These are phyloP conservation scores for Zymoseptoria passerinii DNA, from an alignment of 2,329 filamentous ascomycete species.

Conservation along the genomic window DNA sequence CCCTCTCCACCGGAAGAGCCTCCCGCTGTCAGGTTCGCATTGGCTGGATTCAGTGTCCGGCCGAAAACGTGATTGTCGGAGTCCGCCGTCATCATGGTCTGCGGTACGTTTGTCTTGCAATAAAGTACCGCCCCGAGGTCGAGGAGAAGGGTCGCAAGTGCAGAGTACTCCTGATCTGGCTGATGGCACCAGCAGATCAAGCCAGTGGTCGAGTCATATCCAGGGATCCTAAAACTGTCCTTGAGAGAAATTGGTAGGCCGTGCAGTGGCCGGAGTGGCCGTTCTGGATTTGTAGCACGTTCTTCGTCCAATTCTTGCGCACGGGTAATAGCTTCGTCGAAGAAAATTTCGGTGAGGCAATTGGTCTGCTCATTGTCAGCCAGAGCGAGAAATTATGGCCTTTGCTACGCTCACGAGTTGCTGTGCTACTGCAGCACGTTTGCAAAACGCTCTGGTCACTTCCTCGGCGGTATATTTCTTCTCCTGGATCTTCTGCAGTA, in stretches of 20 bases:
- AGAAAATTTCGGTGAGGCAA: constrained; percentile 33
- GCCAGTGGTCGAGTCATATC: constrained; percentile 6
- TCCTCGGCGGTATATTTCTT: constrained; percentile 21
- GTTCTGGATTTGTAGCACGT: constrained; percentile 9
- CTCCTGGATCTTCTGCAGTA: constrained; percentile 29
- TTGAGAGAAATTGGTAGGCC: constrained; percentile 50
- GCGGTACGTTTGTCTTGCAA: constrained; percentile 49
- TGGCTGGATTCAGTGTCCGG: constrained; percentile 52
- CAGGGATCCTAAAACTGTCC: constrained; percentile 24
- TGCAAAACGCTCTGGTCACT: constrained; percentile 34
- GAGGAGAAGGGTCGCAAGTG: constrained; percentile 38
- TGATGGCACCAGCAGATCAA: constrained; percentile 1
- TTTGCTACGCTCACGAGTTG: constrained; percentile 15
- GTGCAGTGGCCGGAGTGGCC: constrained; percentile 33
- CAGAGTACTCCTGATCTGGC: constrained; percentile 31
- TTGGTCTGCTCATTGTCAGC: constrained; percentile 11
- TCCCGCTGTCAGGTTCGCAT: constrained; percentile 52
- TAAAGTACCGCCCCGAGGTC: constrained; percentile 43
- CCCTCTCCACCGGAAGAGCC: constrained; percentile 60
- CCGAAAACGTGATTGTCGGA: constrained; percentile 34
- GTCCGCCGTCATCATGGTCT: constrained; percentile 32
- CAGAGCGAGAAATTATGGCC: background rate
- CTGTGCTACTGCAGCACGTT: constrained; percentile 28
- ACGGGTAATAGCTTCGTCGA: constrained; percentile 32
- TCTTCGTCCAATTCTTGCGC: constrained; percentile 21